phyloP scores from a whole-genome alignment of 257 asterid species.

The Ligustrum vulgare region DNA sequence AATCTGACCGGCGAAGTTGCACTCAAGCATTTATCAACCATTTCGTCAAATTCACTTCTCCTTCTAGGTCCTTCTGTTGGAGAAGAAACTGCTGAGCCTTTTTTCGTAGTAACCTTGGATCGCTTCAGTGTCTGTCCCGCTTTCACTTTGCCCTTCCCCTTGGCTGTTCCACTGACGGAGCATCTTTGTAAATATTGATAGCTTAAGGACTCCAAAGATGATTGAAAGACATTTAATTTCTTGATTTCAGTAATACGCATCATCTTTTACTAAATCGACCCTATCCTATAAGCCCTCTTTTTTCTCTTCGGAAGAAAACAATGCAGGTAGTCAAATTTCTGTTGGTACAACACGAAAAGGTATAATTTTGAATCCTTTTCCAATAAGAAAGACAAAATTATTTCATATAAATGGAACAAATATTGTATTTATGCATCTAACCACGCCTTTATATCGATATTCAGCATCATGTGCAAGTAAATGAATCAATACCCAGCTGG shows the following conservation, averaged over 20 bases:
- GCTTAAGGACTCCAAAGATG: slow-evolving; percentile 47
- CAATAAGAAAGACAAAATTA: background rate
- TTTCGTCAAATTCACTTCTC: slow-evolving; percentile 51
- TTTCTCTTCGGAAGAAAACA: background rate
- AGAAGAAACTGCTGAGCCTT: slow-evolving; percentile 44
- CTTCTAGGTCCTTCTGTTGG: slow-evolving; percentile 57
- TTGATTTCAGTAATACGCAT: slow-evolving; percentile 35
- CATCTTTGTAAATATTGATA: slow-evolving; percentile 69
- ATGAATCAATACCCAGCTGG: background rate
- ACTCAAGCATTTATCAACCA: slow-evolving; percentile 65
- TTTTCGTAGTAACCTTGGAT: slow-evolving; percentile 58
- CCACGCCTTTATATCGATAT: background rate
- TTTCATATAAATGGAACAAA: background rate
- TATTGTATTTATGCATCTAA: background rate
- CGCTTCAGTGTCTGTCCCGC: slow-evolving; percentile 58
- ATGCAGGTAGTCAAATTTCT: background rate
- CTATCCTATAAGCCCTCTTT: background rate
- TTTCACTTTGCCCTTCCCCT: slow-evolving; percentile 80
- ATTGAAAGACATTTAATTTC: slow-evolving; percentile 44
- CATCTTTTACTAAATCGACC: slow-evolving; percentile 25
- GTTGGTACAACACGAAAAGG: background rate
- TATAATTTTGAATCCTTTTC: background rate
- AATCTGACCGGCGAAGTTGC: slow-evolving; percentile 63
- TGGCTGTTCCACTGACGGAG: slow-evolving; percentile 85
- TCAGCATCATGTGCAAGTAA: background rate